These are phyloP conservation scores for Calophaca sinica DNA, from an alignment of 306 rosid genomes.

Conservation along the genomic window DNA sequence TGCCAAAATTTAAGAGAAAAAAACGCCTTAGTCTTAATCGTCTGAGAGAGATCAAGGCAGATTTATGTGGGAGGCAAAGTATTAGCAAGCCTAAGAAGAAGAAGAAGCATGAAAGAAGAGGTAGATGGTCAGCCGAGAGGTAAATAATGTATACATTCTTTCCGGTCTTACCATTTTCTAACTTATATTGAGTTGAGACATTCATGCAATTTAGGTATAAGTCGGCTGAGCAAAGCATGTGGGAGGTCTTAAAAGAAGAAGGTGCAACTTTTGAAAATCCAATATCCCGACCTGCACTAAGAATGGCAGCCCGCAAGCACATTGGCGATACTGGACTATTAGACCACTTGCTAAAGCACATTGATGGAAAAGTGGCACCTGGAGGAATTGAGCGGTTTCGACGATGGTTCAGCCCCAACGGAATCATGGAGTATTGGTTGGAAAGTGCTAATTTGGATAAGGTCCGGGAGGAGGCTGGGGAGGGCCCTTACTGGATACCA, in stretches of 20 bases:
- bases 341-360: constrained; percentile 82
- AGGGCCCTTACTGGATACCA: constrained; percentile 77
- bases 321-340: constrained; percentile 87
- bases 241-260: constrained; percentile 66
- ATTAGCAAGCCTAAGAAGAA: constrained; percentile 40
- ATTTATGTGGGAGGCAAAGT: constrained; percentile 41
- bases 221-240: constrained; percentile 67
- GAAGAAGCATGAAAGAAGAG: constrained; percentile 49
- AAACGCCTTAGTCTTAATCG: constrained; percentile 56
- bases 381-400: constrained; percentile 73
- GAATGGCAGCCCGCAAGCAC: constrained; percentile 66
- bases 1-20: constrained; percentile 47
- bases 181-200: background rate
- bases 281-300: constrained; percentile 65
- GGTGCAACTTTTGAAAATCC: constrained; percentile 74
- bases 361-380: constrained; percentile 75
- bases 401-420: constrained; percentile 74
- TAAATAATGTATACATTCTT: constrained; percentile 27
- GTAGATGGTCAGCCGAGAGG: constrained; percentile 76
- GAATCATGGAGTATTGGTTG: constrained; percentile 89
- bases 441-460: constrained; percentile 70
- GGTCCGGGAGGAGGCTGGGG: constrained; percentile 70
- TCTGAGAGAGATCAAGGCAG: constrained; percentile 58
- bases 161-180: background rate
- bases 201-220: constrained; percentile 57